Evolutionary conservation across 176 grass and related monocot genomes (phyloP).

Genomic region (Triticum dicoccoides): DNA sequence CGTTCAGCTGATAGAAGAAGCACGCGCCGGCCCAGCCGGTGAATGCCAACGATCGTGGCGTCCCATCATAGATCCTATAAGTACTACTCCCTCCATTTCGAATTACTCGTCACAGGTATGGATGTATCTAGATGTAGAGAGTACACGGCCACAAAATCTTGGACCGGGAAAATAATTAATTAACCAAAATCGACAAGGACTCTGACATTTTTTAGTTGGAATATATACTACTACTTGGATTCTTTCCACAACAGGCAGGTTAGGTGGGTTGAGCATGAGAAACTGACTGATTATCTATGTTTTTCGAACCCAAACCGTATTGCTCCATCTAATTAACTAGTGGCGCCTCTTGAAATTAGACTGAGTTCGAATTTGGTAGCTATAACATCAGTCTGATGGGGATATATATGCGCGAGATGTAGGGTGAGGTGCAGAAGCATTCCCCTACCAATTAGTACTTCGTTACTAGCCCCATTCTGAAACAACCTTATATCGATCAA

Average conservation of each 20-base stretch:
- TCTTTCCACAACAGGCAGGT: background rate
- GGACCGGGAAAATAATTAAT: conserved; percentile 16
- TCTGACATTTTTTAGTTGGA: background rate
- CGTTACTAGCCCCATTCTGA: background rate
- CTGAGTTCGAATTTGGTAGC: too few species aligned
- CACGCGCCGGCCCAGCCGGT: background rate
- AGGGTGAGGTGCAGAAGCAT: too few species aligned
- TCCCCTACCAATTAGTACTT: too few species aligned
- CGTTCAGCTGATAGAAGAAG: background rate
- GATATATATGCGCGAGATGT: too few species aligned
- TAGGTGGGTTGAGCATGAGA: background rate
- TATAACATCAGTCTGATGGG: too few species aligned
- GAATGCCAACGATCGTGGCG: background rate
- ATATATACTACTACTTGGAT: background rate
- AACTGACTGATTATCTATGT: background rate
- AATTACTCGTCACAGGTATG: too few species aligned
- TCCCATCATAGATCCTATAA: background rate
- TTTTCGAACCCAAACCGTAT: too few species aligned
- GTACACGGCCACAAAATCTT: conserved; percentile 29
- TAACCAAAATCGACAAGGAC: background rate
- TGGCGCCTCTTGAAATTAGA: too few species aligned
- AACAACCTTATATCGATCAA: background rate
- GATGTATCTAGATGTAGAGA: too few species aligned
- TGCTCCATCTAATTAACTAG: too few species aligned
- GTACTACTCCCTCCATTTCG: too few species aligned